Evolutionary conservation across 2,329 filamentous ascomycete genomes (phyloP).

Genomic region (Aspergillus costaricaensis): DNA sequence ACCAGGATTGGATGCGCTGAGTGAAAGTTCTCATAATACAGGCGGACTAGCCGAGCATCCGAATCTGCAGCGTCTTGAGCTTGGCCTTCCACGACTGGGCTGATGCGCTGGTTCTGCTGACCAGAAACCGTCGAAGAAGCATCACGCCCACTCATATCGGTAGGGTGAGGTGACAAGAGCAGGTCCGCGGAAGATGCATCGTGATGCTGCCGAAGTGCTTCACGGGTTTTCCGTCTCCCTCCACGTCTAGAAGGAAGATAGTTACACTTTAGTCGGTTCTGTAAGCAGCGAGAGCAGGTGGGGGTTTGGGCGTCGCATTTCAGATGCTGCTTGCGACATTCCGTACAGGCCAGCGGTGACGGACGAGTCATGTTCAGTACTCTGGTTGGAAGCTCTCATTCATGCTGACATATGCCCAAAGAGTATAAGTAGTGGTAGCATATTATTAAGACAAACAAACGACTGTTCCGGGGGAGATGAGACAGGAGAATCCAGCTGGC

Average conservation of each 20-base stretch:
- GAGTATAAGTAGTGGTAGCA: neutral
- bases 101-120: constrained; percentile 21
- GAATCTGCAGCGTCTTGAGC: constrained; percentile 21
- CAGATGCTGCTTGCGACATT: constrained; percentile 61
- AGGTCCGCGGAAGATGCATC: neutral
- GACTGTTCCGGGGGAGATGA: neutral
- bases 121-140: neutral
- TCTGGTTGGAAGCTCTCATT: neutral
- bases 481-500: too few relatives aligned
- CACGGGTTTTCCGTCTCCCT: constrained; percentile 45
- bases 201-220: constrained; percentile 14
- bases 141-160: neutral
- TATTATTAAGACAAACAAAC: neutral
- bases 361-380: constrained; percentile 19
- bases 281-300: constrained; percentile 63
- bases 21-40: constrained; percentile 58
- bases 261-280: constrained; percentile 61
- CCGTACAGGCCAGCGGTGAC: constrained; percentile 46
- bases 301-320: constrained; percentile 72
- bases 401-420: neutral
- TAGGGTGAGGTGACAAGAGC: neutral
- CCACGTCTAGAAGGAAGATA: constrained; percentile 72
- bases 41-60: constrained; percentile 43
- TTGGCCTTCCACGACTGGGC: constrained; percentile 15
- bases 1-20: constrained; percentile 57